These are phyloP conservation scores for Monosporozyma yasuniensis DNA, from an alignment of 805 yeast genomes.

Conservation along the genomic window DNA sequence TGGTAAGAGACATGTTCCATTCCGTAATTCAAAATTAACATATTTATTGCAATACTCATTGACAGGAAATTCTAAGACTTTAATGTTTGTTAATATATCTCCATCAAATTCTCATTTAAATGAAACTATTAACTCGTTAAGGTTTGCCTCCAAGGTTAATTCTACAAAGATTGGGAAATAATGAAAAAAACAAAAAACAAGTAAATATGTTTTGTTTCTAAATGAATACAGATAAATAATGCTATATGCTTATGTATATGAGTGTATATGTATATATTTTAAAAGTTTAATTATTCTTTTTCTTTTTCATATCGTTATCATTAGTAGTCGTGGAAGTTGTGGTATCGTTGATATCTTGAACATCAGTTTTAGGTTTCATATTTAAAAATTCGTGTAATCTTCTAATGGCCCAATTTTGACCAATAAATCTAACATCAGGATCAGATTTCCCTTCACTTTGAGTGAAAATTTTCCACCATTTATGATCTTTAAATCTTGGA, in stretches of 20 bases:
- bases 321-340: background rate
- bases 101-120: slow-evolving; percentile 51
- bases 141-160: slow-evolving; percentile 84
- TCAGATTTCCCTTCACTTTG: slow-evolving; percentile 55
- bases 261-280: background rate
- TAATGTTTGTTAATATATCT: slow-evolving; percentile 87
- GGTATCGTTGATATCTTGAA: background rate
- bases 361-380: slow-evolving; percentile 15
- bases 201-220: background rate
- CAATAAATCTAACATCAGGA: slow-evolving; percentile 62
- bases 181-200: background rate
- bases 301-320: background rate
- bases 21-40: slow-evolving; percentile 88
- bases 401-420: slow-evolving; percentile 75
- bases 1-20: slow-evolving; percentile 61
- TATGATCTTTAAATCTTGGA: slow-evolving; percentile 53
- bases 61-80: slow-evolving; percentile 77
- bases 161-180: slow-evolving; percentile 34
- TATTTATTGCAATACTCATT: slow-evolving; percentile 76
- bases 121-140: slow-evolving; percentile 75
- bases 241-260: background rate
- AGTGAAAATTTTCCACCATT: slow-evolving; percentile 70
- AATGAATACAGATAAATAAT: background rate
- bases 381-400: slow-evolving; percentile 46
- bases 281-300: background rate